Evolutionary conservation across 805 yeast species (phyloP).

Genomic region (Yarrowia sp.): DNA sequence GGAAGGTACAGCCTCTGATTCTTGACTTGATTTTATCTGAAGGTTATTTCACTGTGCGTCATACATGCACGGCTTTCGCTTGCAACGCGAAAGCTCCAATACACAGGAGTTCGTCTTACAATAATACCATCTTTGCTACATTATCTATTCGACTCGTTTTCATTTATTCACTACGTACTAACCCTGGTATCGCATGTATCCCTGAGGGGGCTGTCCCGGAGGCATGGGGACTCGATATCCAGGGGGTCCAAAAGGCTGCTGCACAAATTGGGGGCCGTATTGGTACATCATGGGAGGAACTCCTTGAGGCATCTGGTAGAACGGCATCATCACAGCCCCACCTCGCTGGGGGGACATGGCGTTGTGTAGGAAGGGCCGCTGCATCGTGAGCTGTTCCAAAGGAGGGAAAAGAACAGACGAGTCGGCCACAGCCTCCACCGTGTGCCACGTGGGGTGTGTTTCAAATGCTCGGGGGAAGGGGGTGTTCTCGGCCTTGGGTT

Average conservation of each 20-base stretch:
- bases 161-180: conserved; percentile 11
- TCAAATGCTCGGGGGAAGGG: conserved; percentile 26
- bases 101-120: too few species aligned
- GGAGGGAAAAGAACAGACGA: conserved; percentile 23
- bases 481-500: conserved; percentile 5
- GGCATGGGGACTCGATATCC: conserved; percentile 24
- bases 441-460: conserved; percentile 26
- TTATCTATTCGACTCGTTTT: not conserved
- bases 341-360: conserved; percentile 27
- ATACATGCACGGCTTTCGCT: too few species aligned
- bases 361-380: conserved; percentile 22
- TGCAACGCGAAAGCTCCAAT: not conserved
- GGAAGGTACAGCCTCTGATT: too few species aligned
- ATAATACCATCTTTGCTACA: not conserved
- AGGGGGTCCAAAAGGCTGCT: conserved; percentile 20
- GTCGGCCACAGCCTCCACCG: conserved; percentile 13
- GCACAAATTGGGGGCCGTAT: conserved; percentile 25
- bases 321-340: conserved; percentile 26
- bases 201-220: conserved; percentile 22
- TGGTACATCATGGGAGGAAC: conserved; percentile 25
- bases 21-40: not conserved
- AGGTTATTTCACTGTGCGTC: not conserved
- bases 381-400: conserved; percentile 8
- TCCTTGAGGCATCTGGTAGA: conserved; percentile 22
- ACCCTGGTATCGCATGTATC: conserved; percentile 25